phyloP scores from a whole-genome alignment of 768 basidiomycete genomes.

The Amanita jacksonii region DNA sequence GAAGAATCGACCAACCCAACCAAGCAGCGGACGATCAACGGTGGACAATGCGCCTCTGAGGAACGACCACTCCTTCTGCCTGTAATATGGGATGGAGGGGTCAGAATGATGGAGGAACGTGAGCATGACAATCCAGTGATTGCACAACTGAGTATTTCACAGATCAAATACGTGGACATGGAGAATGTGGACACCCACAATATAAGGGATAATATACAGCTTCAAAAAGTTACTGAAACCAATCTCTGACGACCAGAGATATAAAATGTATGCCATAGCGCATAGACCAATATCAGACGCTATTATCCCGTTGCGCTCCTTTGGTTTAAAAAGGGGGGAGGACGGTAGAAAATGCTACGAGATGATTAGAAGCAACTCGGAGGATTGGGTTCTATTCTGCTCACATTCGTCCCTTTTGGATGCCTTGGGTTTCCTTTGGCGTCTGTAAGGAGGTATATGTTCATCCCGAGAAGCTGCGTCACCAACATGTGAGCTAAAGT shows the following conservation, averaged over 20 bases:
- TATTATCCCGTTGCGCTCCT: conserved; percentile 35
- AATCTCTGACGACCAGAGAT: conserved; percentile 26
- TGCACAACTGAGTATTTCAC: conserved; percentile 36
- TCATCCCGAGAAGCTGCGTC: conserved; percentile 46
- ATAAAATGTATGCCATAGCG: conserved; percentile 31
- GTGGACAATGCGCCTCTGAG: conserved; percentile 49
- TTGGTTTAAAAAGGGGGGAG: conserved; percentile 43
- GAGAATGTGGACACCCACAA: conserved; percentile 22
- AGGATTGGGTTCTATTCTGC: too few species aligned
- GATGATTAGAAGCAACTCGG: not conserved
- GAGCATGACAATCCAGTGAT: conserved; percentile 54
- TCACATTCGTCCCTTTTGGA: conserved; percentile 31
- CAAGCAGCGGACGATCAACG: conserved; percentile 48
- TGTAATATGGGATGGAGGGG: conserved; percentile 44
- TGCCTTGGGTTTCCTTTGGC: conserved; percentile 40
- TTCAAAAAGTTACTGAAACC: conserved; percentile 32
- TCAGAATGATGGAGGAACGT: conserved; percentile 58
- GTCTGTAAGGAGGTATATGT: conserved; percentile 40
- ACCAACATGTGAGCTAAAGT: conserved; percentile 37
- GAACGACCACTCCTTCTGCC: conserved; percentile 43
- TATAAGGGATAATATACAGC: conserved; percentile 42
- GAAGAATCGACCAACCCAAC: conserved; percentile 56
- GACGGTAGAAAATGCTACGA: conserved; percentile 39
- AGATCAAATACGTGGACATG: too few species aligned
- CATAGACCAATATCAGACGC: conserved; percentile 39